Conservation (phyloP, 768 basidiomycete species). For the Trametes maxima region DNA sequence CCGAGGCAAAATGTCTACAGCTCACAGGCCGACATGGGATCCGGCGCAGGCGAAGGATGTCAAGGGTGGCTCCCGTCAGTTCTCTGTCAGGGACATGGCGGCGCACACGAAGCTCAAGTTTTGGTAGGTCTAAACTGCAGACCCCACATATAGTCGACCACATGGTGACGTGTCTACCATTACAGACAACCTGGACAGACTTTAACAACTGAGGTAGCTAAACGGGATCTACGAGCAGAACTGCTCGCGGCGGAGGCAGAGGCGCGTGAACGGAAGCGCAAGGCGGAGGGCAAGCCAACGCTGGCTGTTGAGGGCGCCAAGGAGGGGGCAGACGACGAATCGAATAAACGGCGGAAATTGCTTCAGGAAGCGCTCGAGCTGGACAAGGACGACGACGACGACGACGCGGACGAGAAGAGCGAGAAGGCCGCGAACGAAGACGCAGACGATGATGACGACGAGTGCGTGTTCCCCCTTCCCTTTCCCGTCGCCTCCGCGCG, state of each 20-base stretch:
- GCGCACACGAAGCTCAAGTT: constrained; percentile 98
- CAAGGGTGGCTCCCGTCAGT: constrained; percentile 89
- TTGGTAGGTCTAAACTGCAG: constrained; percentile 53
- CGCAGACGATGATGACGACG: constrained; percentile 51
- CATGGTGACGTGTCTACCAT: background rate
- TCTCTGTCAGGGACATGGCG: constrained; percentile 92
- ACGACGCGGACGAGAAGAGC: constrained; percentile 42
- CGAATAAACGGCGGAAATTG: constrained; percentile 83
- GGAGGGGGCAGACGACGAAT: constrained; percentile 60
- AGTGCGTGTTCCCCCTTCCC: constrained; percentile 38
- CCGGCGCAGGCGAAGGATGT: constrained; percentile 93
- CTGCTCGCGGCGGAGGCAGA: constrained; percentile 85
- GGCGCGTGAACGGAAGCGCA: constrained; percentile 87
- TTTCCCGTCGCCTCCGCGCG: background rate
- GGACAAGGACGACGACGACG: constrained; percentile 89
- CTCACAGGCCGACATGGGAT: constrained; percentile 96
- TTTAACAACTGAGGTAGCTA: constrained; percentile 71
- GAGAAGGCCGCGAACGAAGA: constrained; percentile 36
- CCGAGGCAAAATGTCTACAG: constrained; percentile 69
- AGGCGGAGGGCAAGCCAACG: constrained; percentile 72
- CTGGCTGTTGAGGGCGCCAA: constrained; percentile 40
- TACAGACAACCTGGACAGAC: constrained; percentile 89
- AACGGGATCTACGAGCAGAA: constrained; percentile 81
- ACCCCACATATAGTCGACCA: background rate
- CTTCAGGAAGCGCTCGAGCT: constrained; percentile 84